A percentile compares a stretch with the other conserved stretches of the same genome.
Conservation (phyloP, 83 land plant species). For the Isoetes engelmannii region DNA sequence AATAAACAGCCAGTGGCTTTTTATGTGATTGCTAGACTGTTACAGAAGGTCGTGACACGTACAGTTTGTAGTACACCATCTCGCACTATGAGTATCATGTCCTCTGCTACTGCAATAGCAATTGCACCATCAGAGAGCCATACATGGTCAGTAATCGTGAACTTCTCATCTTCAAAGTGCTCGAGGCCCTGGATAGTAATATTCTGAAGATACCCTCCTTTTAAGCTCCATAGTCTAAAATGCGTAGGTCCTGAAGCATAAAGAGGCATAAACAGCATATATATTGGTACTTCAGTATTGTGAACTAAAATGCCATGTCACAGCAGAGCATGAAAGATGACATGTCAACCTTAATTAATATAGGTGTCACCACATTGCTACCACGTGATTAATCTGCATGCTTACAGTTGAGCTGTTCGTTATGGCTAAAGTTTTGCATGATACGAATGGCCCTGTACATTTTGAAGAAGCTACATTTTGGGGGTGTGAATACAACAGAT, state of each 20-base stretch:
- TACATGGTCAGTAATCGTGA: conserved; percentile 20
- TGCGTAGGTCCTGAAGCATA: conserved; percentile 12
- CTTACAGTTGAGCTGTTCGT: too few relatives aligned
- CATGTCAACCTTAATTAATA: too few relatives aligned
- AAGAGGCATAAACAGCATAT: background rate
- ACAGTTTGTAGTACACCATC: conserved; percentile 18
- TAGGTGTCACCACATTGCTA: too few relatives aligned
- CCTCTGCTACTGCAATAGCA: conserved; percentile 17
- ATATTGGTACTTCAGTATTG: too few relatives aligned
- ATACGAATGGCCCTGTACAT: too few relatives aligned
- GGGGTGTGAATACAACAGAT: too few relatives aligned
- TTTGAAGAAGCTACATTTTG: too few relatives aligned
- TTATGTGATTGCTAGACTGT: background rate
- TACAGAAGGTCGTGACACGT: background rate
- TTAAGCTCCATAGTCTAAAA: conserved; percentile 23
- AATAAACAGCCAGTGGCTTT: too few relatives aligned
- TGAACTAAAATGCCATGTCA: too few relatives aligned
- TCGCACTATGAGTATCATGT: conserved; percentile 20
- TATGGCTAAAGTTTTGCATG: too few relatives aligned
- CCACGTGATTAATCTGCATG: too few relatives aligned
- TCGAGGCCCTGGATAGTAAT: background rate
- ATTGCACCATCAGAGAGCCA: conserved; percentile 20
- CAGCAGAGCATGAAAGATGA: too few relatives aligned
- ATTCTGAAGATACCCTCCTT: conserved; percentile 5
- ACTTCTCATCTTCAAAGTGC: background rate